Conservation (phyloP, 768 basidiomycete species). For the Boletus insuetus region DNA sequence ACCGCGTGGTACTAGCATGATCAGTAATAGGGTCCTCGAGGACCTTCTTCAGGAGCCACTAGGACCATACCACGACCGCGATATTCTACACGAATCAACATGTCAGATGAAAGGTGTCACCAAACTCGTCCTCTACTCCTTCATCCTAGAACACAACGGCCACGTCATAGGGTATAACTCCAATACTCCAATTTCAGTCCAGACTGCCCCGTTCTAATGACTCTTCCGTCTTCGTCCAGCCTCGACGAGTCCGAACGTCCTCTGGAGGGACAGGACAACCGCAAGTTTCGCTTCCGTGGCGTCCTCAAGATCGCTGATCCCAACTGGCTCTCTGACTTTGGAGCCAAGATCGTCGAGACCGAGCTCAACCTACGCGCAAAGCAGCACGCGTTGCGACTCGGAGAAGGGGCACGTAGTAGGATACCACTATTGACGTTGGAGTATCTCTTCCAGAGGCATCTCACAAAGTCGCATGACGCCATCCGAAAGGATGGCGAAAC, state of each 20-base stretch:
- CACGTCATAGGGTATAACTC: slow-evolving; percentile 24
- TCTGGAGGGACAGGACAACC: slow-evolving; percentile 26
- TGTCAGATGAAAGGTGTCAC: slow-evolving; percentile 15
- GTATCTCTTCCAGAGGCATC: slow-evolving; percentile 30
- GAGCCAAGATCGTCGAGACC: slow-evolving; percentile 37
- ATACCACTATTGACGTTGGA: slow-evolving; percentile 35
- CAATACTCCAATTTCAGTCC: background rate
- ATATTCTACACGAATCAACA: slow-evolving; percentile 19
- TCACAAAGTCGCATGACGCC: slow-evolving; percentile 16
- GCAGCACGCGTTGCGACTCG: slow-evolving; percentile 22
- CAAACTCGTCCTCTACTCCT: slow-evolving; percentile 28
- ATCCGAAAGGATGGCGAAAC: slow-evolving; percentile 12
- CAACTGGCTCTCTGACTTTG: slow-evolving; percentile 50
- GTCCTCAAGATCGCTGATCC: slow-evolving; percentile 44
- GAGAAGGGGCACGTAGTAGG: slow-evolving; percentile 13
- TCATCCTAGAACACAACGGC: slow-evolving; percentile 27
- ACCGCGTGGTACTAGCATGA: slow-evolving; percentile 8
- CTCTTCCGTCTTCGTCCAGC: slow-evolving; percentile 23
- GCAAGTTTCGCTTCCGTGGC: slow-evolving; percentile 49
- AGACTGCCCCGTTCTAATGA: background rate
- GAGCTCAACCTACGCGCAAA: slow-evolving; percentile 44
- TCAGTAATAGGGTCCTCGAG: slow-evolving; percentile 15
- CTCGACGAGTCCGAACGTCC: slow-evolving; percentile 49
- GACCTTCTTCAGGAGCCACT: slow-evolving; percentile 28
- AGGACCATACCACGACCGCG: slow-evolving; percentile 30